A percentile compares a stretch with the other conserved stretches of the same genome.
phyloP scores from a whole-genome alignment of 371 early-diverging fungal genomes.

The Fennellomyces sp. region DNA sequence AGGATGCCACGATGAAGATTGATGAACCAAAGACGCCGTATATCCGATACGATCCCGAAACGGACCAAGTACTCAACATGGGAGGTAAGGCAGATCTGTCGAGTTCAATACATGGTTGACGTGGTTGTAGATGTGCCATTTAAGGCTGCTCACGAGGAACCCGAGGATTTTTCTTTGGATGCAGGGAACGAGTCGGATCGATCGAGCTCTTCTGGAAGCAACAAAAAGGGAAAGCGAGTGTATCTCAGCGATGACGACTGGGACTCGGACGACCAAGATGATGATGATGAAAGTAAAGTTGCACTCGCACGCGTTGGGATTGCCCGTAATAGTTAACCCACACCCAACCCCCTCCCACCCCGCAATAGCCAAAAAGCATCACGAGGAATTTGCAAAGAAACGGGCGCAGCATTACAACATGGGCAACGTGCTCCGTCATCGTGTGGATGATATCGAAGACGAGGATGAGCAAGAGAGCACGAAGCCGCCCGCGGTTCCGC shows the following conservation, averaged over 20 bases:
- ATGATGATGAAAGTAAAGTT: slow-evolving; percentile 7
- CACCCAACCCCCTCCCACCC: neutral
- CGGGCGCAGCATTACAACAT: slow-evolving; percentile 87
- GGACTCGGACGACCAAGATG: slow-evolving; percentile 49
- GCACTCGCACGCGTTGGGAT: neutral
- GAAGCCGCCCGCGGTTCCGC: slow-evolving; percentile 23
- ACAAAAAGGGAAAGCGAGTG: slow-evolving; percentile 28
- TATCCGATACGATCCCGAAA: slow-evolving; percentile 82
- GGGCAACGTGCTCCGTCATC: slow-evolving; percentile 63
- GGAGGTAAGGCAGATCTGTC: slow-evolving; percentile 12
- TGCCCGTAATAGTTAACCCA: neutral
- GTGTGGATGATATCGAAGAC: slow-evolving; percentile 48
- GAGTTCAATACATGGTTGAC: no score
- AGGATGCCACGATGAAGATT: slow-evolving; percentile 94
- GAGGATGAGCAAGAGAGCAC: slow-evolving; percentile 19
- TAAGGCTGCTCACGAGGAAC: slow-evolving; percentile 35
- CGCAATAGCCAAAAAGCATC: slow-evolving; percentile 41
- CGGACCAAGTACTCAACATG: slow-evolving; percentile 74
- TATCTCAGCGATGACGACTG: slow-evolving; percentile 54
- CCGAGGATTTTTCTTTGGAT: slow-evolving; percentile 52
- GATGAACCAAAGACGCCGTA: slow-evolving; percentile 97
- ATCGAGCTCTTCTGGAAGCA: slow-evolving; percentile 32
- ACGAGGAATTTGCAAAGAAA: slow-evolving; percentile 71
- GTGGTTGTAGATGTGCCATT: slow-evolving; percentile 11
- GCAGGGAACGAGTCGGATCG: slow-evolving; percentile 48